Base-by-base conservation (phyloP, 345 rosid species). In the Leavenworthia alabamica region DNA sequence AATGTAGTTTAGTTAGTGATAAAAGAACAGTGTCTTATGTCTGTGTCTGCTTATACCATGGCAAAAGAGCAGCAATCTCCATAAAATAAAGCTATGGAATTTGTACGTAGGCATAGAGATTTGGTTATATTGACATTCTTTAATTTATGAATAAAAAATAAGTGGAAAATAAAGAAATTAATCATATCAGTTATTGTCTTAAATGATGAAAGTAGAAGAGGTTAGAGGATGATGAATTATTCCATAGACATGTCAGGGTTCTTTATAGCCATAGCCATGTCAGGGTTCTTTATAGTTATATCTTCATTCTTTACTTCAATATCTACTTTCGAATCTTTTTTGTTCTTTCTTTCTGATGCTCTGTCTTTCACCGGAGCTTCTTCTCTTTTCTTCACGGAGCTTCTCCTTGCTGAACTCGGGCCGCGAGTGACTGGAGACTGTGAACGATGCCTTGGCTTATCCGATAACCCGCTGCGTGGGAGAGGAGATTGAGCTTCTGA, bases 191-290 rank as follows among this genome's bases (percentile, higher is more conserved):
- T 37, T 37, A 37, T n/a, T n/a, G 41, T 37, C 42, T 58, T 26
- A 17, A 57, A 39, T 27, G 36, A 26, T 9, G 32, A 37, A 24
- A 31, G 11, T n/a, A 20, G 31, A 29, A 47, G 40, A 56, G 50
- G 62, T 78, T 64, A 89, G 66, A 89, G 78, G 68, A 83, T 82
- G 31, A 90, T 90, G 77, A 87, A 90, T 70, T 93, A 83, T 62
- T 87, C 90, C 71, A 85, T 71, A 0, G 95, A 79, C 56, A 85
- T 86, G n/a, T 62, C 77, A 24, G 92, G 88, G 55, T 84, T 90
- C 0, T 26, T 82, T 16, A n/a, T 50, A 24, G 32, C 33, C n/a
- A n/a, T n/a, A n/a, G n/a, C n/a, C n/a, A n/a, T n/a, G n/a, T n/a
- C n/a, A n/a, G n/a, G n/a, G n/a, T n/a, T n/a, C n/a, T n/a, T n/a